Evolutionary conservation across 495 filamentous ascomycete genomes (phyloP), one percentile per base, ranked within the genome.

Genomic region (Sordaria brevicollis): DNA sequence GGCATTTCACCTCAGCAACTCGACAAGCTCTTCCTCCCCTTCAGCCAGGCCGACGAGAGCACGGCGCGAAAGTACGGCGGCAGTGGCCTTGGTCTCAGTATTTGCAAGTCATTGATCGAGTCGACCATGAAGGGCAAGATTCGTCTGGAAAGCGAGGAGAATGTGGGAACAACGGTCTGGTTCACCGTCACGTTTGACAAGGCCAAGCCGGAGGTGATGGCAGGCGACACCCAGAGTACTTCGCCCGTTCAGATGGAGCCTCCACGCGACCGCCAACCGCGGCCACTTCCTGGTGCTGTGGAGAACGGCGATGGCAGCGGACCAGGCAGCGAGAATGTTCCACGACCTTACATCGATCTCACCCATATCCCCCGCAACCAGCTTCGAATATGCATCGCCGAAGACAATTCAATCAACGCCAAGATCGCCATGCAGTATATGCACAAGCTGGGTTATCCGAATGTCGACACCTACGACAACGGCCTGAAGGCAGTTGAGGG

Each of bases 31-130:
- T 97, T 97, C 87, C 87, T 89, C 65, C 93, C 93, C 0, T 97
- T 97, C 78, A 92, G 91, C 68, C 93, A 97, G 78, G 93, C 93
- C 3, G 93, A 97, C 79, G 89, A 87, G 65, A 93, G 91, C 65
- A 95, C 92, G 1, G 92, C 93, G 62, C 83, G 93, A 38, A 94
- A 92, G 70, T 96, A 95, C 71, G 93, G 93, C 66, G 93, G 93
- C 41, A 96, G 92, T 76, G 93, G 93, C 25, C 89, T 97, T 8
- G 93, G 93, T 2, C 82, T 97, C 54, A 93, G 91, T 75, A 97
- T 97, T 72, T 97, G 93, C 86, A 97, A 96, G 78, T 93, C 94
- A 1, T 88, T 97, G 66, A 93, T 97, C 70, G 92, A 96, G 80
- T 93, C 92, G 67, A 94, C 96, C 73, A 91, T 97, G 82, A 87